phyloP scores from a whole-genome alignment of 2,329 filamentous ascomycete genomes.

The Alternaria ethzedia region DNA sequence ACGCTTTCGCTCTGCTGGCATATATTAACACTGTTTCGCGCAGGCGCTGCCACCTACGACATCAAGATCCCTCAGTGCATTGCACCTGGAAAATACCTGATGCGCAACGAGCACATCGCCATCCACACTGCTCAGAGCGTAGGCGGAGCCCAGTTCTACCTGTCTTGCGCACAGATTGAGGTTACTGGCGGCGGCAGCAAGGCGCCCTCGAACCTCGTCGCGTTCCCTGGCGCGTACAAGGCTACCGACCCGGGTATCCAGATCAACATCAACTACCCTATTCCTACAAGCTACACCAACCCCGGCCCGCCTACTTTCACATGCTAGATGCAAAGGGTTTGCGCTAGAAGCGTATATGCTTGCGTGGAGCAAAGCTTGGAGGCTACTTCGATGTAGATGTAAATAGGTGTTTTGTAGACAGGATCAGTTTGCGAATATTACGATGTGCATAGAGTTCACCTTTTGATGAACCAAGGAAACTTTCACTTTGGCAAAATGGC shows the following conservation, averaged over 20 bases:
- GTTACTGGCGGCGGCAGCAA: constrained; percentile 48
- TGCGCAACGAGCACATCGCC: constrained; percentile 57
- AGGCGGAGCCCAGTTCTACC: constrained; percentile 54
- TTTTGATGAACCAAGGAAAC: background rate
- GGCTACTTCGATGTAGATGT: background rate
- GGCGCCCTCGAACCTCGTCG: constrained; percentile 43
- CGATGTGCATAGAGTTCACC: background rate
- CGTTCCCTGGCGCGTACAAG: constrained; percentile 50
- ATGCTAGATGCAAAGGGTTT: background rate
- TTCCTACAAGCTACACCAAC: constrained; percentile 11
- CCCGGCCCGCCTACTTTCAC: constrained; percentile 8
- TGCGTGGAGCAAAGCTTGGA: background rate
- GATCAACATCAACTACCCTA: constrained; percentile 40
- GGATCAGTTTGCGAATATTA: background rate
- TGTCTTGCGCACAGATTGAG: constrained; percentile 54
- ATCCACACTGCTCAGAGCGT: constrained; percentile 47
- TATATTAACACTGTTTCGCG: background rate
- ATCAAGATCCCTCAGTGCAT: constrained; percentile 49
- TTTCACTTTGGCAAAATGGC: background rate
- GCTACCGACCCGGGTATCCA: constrained; percentile 35
- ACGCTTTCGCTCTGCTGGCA: accelerated
- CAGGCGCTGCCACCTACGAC: constrained; percentile 16
- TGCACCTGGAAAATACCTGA: constrained; percentile 54
- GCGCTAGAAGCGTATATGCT: background rate
- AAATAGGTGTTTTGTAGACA: background rate